phyloP scores from a whole-genome alignment of 805 yeast species.

The Lachancea waltii region DNA sequence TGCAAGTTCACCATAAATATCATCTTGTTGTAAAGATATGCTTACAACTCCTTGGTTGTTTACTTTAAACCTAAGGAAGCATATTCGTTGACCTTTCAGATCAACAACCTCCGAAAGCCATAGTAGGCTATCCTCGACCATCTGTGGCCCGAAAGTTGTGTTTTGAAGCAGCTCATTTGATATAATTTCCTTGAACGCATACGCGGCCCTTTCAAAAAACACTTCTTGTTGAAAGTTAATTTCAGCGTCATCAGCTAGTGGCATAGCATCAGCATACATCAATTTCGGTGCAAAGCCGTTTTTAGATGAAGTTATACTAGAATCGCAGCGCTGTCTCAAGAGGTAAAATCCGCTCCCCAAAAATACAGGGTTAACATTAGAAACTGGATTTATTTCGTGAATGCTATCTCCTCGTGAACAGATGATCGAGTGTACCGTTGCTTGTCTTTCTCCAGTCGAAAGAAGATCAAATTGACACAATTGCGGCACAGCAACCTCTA shows the following conservation, averaged over 20 bases:
- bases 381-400: too few relatives aligned
- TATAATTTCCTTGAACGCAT: conserved; percentile 21
- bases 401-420: too few relatives aligned
- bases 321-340: conserved; percentile 5
- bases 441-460: conserved; percentile 16
- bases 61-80: neutral
- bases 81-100: conserved; percentile 13
- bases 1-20: too few relatives aligned
- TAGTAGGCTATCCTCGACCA: conserved; percentile 26
- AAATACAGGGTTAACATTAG: conserved; percentile 15
- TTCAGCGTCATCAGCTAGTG: neutral
- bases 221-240: conserved; percentile 2
- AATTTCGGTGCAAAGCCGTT: conserved; percentile 1
- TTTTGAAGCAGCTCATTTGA: conserved; percentile 13
- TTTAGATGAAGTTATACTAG: conserved; percentile 7
- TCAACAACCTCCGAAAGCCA: conserved; percentile 31
- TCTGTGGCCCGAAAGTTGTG: conserved; percentile 16
- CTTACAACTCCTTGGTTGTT: neutral
- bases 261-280: conserved; percentile 1
- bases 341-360: conserved; percentile 26
- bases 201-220: conserved; percentile 15
- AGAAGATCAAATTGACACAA: conserved; percentile 39
- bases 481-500: conserved; percentile 43
- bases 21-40: neutral
- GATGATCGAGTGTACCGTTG: conserved; percentile 3